Evolutionary conservation across 805 yeast species (phyloP).

Genomic region (Saccharomyces jurei): DNA sequence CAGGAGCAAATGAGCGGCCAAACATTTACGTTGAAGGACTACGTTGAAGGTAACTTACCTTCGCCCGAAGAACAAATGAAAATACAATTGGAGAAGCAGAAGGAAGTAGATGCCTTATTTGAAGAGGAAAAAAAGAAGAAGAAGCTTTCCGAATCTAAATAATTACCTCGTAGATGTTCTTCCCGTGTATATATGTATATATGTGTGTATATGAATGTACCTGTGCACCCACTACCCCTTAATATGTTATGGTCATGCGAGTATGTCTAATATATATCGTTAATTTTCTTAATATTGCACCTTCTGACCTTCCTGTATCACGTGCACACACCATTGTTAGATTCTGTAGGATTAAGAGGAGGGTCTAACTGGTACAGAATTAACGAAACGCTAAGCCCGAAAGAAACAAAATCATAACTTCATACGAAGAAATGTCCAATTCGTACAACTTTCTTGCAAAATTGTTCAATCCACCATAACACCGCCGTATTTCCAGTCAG

Average conservation of each 20-base stretch:
- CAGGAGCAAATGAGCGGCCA: conserved; percentile 78
- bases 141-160: background rate
- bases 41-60: conserved; percentile 77
- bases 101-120: conserved; percentile 31
- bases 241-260: background rate
- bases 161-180: background rate
- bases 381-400: background rate
- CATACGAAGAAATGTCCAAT: background rate
- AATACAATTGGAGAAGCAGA: conserved; percentile 36
- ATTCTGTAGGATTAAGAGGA: no score
- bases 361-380: background rate
- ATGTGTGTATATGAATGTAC: background rate
- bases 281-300: background rate
- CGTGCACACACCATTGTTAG: background rate
- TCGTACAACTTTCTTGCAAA: background rate
- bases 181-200: background rate
- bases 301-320: background rate
- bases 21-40: conserved; percentile 75
- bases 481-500: background rate
- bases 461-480: background rate
- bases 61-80: conserved; percentile 56
- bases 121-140: conserved; percentile 24
- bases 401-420: background rate
- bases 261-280: background rate
- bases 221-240: background rate